Percentiles rank a stretch among this genome's conserved stretches.
These are phyloP conservation scores for Phalaenopsis hybrid DNA, from an alignment of 116 monocot species.

Conservation along the genomic window DNA sequence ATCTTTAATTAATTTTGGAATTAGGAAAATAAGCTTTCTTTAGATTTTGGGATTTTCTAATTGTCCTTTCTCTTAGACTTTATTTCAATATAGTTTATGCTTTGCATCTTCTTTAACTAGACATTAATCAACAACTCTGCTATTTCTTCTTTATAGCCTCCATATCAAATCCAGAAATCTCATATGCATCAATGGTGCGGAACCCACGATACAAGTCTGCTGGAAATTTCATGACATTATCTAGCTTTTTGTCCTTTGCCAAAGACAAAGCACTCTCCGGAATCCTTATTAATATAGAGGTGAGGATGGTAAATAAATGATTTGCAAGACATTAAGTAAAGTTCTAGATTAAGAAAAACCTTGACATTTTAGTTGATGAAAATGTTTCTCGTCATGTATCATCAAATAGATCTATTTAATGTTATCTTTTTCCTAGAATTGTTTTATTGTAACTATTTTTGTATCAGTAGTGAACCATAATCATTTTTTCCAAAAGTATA, in stretches of 20 bases:
- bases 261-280: conserved; percentile 32
- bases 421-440: background rate
- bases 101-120: background rate
- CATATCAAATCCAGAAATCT: conserved; percentile 22
- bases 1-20: background rate
- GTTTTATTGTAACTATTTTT: background rate
- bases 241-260: conserved; percentile 37
- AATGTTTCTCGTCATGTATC: background rate
- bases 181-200: conserved; percentile 5
- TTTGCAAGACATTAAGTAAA: background rate
- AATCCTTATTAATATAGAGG: conserved; percentile 41
- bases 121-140: background rate
- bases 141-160: conserved; percentile 21
- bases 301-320: conserved; percentile 11
- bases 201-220: conserved; percentile 29
- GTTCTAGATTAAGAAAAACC: background rate
- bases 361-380: background rate
- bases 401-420: background rate
- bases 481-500: background rate
- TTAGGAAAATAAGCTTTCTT: background rate
- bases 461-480: background rate
- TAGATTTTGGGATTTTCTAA: background rate
- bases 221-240: conserved; percentile 35
- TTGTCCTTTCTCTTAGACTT: background rate
- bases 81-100: background rate